phyloP scores from a whole-genome alignment of 306 rosid species.

The Quercus robur region DNA sequence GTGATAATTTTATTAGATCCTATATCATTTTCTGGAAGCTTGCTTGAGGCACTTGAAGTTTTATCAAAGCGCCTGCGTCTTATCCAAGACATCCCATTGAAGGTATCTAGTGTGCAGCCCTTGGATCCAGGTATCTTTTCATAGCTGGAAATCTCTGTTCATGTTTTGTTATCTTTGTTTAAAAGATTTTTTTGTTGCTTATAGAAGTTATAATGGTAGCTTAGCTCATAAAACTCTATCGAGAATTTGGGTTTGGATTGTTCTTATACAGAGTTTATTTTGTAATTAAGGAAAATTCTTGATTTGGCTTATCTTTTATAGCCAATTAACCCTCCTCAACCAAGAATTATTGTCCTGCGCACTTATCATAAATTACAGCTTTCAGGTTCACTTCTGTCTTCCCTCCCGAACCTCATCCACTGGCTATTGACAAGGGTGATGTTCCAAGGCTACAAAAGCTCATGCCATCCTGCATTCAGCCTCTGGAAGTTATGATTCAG shows the following conservation, averaged over 20 bases:
- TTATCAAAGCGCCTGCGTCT: conserved; percentile 70
- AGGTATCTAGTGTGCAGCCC: too few species aligned
- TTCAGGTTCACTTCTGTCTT: conserved; percentile 86
- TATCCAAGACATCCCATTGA: too few species aligned
- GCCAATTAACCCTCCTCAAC: neutral
- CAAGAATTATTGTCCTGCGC: neutral
- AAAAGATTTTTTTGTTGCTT: neutral
- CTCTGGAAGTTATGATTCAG: conserved; percentile 95
- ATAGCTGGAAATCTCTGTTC: too few species aligned
- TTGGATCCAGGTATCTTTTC: too few species aligned
- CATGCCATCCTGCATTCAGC: conserved; percentile 72
- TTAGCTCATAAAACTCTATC: neutral
- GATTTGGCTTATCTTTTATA: neutral
- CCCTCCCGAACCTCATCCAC: conserved; percentile 83
- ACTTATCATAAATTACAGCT: conserved; percentile 53
- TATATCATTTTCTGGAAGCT: conserved; percentile 57
- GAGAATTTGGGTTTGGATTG: neutral
- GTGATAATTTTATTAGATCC: conserved; percentile 49
- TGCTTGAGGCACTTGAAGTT: conserved; percentile 68
- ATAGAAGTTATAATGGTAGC: neutral
- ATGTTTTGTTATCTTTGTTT: neutral
- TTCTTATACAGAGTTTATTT: too few species aligned
- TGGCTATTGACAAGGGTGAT: conserved; percentile 61
- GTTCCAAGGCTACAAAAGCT: conserved; percentile 36
- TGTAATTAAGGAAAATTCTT: neutral